Evolutionary conservation across 129 eudicot species (phyloP).

Genomic region (Lactuca saligna): DNA sequence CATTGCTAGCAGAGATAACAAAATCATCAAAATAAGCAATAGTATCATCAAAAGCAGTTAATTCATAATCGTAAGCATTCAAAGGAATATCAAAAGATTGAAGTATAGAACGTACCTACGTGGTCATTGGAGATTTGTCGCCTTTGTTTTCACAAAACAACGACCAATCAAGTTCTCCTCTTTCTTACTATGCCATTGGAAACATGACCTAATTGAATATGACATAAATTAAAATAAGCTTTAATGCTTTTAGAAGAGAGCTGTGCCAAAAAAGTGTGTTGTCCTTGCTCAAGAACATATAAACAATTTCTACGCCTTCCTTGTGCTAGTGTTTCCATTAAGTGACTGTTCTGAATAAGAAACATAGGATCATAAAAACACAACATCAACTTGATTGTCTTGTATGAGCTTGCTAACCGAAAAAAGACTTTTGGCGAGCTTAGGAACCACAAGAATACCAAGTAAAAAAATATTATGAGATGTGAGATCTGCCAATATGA

Average conservation of each 20-base stretch:
- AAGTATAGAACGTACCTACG: no score
- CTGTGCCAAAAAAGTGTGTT: neutral
- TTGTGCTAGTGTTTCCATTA: neutral
- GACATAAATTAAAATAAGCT: neutral
- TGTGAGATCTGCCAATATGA: neutral
- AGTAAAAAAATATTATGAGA: neutral
- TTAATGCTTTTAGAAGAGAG: neutral
- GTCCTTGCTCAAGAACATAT: neutral
- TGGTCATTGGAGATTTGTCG: no score
- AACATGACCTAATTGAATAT: neutral
- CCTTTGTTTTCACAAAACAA: no score
- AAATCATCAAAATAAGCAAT: no score
- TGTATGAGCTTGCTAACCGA: neutral
- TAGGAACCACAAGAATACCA: neutral
- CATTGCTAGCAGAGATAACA: no score
- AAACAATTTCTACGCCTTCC: neutral
- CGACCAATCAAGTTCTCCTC: no score
- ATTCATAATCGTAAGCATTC: no score
- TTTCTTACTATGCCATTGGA: no score
- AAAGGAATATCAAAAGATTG: no score
- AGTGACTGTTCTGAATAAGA: conserved; percentile 13
- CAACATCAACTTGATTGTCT: neutral
- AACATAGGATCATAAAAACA: neutral
- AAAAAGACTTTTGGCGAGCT: neutral
- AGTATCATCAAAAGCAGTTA: no score